Conservation (phyloP, 176 grass and related monocot species). For the Pharus latifolius region DNA sequence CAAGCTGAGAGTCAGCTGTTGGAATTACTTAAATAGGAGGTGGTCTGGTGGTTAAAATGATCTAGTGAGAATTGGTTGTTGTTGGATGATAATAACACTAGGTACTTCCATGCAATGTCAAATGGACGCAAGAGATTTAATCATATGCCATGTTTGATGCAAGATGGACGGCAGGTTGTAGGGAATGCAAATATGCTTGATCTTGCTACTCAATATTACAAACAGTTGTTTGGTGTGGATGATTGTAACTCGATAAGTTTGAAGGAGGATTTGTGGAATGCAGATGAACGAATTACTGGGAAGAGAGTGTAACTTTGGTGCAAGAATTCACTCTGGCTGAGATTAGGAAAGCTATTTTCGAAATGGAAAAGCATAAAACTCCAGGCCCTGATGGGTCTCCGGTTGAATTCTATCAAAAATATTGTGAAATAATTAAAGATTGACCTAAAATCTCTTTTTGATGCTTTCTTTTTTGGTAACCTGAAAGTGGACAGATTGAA, state of each 20-base stretch:
- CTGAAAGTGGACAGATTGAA: not conserved
- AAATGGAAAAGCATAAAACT: not conserved
- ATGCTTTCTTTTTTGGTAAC: fast-evolving
- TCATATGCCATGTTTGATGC: too few relatives aligned
- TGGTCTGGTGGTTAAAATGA: fast-evolving
- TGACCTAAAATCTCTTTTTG: fast-evolving
- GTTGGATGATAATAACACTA: fast-evolving
- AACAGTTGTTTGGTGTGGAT: not conserved
- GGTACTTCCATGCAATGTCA: not conserved
- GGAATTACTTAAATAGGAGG: too few relatives aligned
- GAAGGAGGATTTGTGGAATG: not conserved
- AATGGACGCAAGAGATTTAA: not conserved
- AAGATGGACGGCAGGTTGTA: too few relatives aligned
- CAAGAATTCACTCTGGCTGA: not conserved
- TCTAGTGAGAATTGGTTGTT: fast-evolving
- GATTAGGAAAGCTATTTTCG: fast-evolving
- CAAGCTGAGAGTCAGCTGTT: too few relatives aligned
- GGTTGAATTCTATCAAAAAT: fast-evolving
- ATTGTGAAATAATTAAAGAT: fast-evolving
- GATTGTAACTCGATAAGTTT: fast-evolving
- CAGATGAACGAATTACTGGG: not conserved
- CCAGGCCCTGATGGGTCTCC: not conserved
- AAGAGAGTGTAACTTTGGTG: not conserved
- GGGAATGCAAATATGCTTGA: too few relatives aligned
- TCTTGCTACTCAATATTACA: not conserved